Evolutionary conservation across 345 rosid genomes (phyloP), one percentile per base, ranked within the genome.

Genomic region (Pistacia vera): DNA sequence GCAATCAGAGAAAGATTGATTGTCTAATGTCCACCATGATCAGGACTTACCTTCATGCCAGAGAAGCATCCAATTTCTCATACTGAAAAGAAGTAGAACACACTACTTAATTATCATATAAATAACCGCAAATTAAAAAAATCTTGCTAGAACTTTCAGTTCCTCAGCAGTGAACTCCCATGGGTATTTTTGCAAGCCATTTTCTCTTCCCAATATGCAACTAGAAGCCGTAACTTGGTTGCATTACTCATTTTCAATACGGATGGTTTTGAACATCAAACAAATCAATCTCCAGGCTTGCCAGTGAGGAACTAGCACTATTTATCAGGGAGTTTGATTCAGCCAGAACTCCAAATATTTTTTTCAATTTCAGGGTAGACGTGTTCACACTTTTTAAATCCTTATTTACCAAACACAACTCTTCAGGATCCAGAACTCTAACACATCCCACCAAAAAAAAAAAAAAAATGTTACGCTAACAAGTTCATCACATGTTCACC

Each of bases 361-460:
- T 74, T 81, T 68, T 73, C 76, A 68, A 62, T 61, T 54, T 69
- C 79, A 20, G 85, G 82, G 76, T 38, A 33, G 0, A 63, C 51
- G 36, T 20, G 8, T 55, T 68, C 86, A 33, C 78, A 78, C 54
- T 70, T 81, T 67, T 58, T 81, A 49, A 63, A 89, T 54, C 89
- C 85, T 76, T 75, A 67, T 89, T 89, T 11, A 85, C 76, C 28
- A 84, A 56, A 56, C 70, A 77, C 66, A 87, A 71, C 70, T 87
- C 92, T 74, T 85, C 90, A 4, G 82, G 81, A 70, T 84, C 77
- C 85, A 89, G 75, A 70, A 88, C 82, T 58, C 92, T 90, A 86
- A 41, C 46, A 41, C 7, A 41, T 41, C 8, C 46, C 46, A 41
- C 7, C n/a, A n/a, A n/a, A n/a, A 5, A 6, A 41, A 41, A 41